A percentile compares a stretch with the other conserved stretches of the same genome.
These are phyloP conservation scores for Candida bentonensis DNA, from an alignment of 805 yeast species.

Conservation along the genomic window DNA sequence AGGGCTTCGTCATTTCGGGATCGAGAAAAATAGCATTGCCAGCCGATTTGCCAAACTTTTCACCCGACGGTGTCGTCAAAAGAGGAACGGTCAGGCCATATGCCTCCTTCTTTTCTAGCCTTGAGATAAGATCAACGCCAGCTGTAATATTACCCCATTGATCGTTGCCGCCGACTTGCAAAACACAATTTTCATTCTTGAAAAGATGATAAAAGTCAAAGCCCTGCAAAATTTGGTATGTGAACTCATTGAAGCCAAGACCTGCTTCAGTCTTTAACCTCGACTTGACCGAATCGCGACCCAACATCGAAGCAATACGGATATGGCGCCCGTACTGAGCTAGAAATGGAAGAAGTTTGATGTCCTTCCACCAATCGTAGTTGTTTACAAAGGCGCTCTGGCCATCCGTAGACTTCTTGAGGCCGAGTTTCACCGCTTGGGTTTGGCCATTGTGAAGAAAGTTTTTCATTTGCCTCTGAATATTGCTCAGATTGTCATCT, in stretches of 20 bases:
- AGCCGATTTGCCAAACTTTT: constrained; percentile 91
- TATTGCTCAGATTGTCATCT: constrained; percentile 39
- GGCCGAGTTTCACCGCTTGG: constrained; percentile 42
- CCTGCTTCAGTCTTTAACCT: constrained; percentile 60
- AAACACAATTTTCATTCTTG: constrained; percentile 38
- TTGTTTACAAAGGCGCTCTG: constrained; percentile 42
- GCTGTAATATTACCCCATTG: constrained; percentile 98
- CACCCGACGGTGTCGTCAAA: constrained; percentile 77
- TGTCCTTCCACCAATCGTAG: constrained; percentile 71
- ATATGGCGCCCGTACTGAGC: constrained; percentile 64
- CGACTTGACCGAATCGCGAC: constrained; percentile 72
- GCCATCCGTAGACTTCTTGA: constrained; percentile 22
- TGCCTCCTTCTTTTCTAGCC: constrained; percentile 32
- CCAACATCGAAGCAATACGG: constrained; percentile 75
- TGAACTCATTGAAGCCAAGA: constrained; percentile 84
- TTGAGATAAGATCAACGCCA: constrained; percentile 72
- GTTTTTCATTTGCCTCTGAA: constrained; percentile 43
- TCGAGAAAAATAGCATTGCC: constrained; percentile 92
- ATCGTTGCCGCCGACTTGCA: constrained; percentile 91
- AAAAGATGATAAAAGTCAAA: constrained; percentile 81
- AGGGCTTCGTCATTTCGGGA: constrained; percentile 59
- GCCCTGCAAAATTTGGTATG: constrained; percentile 87
- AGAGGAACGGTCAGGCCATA: constrained; percentile 85
- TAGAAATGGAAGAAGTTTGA: constrained; percentile 65
- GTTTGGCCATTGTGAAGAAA: constrained; percentile 50